A percentile compares a stretch with the other conserved stretches of the same genome.
Evolutionary conservation across 208 protist species (phyloP).

Genomic region (Naegleria lovaniensis): DNA sequence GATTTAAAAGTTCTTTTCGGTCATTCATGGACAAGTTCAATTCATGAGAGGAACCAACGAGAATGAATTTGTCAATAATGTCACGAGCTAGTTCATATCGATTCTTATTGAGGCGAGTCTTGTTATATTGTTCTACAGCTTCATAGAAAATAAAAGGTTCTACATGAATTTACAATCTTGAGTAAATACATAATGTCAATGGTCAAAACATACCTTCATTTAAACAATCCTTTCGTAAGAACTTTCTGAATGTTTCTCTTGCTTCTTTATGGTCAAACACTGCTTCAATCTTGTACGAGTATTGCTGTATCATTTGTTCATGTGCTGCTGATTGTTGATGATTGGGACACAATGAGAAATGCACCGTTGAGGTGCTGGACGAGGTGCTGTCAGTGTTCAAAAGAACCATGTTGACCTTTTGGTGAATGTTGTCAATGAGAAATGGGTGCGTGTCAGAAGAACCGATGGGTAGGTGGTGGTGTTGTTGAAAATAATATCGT

Average conservation of each 20-base stretch:
- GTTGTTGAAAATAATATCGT: too few species aligned
- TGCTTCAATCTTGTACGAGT: background rate
- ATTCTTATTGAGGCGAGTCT: background rate
- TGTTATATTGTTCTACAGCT: background rate
- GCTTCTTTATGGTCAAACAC: background rate
- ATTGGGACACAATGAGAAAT: background rate
- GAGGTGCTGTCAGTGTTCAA: too few species aligned
- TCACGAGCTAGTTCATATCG: background rate
- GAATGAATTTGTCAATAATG: background rate
- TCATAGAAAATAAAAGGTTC: background rate
- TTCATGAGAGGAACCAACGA: background rate
- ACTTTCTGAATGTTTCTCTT: slow-evolving; percentile 5
- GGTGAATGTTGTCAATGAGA: too few species aligned
- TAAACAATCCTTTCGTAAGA: background rate
- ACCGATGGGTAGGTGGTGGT: too few species aligned
- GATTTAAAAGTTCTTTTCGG: background rate
- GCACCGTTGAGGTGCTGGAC: too few species aligned
- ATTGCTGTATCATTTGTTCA: background rate
- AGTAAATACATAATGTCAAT: background rate
- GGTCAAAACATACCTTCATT: background rate
- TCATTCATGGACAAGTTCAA: background rate
- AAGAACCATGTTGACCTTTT: too few species aligned
- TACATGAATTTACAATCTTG: background rate
- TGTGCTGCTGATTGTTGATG: background rate
- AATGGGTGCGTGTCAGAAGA: too few species aligned